Evolutionary conservation across 768 basidiomycete species (phyloP), one percentile per base, ranked within the genome.

Genomic region (Podaxis pistillaris): DNA sequence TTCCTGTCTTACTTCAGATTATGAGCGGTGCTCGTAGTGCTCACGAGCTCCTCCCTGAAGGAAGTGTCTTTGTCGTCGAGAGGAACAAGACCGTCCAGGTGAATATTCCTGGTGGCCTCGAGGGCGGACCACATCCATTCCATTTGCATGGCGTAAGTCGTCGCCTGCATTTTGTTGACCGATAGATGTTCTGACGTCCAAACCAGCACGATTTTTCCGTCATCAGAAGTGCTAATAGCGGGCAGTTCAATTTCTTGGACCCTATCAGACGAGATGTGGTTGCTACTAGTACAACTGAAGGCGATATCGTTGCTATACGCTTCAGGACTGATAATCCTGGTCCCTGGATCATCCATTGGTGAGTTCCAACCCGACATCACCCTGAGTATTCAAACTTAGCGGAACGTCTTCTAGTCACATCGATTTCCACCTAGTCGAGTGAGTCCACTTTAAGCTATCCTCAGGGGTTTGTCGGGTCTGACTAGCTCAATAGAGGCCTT

Each of bases 181-280:
- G n/a, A 19, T 15, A 6, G 30, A 59, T 13, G 22, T 53, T 28
- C 53, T 51, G 58, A 28, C 19, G 22, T 36, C 38, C 44, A 46
- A 17, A 46, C 33, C 28, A 66, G 63, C 78, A 80, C 60, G 64
- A 67, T 7, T 81, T 82, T 68, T 69, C 69, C 50, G 81, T 83
- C 19, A 70, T 83, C 38, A 72, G 77, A 24, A 79, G 72, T 64
- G 78, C 78, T 1, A 78, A 77, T 0, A 79, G 68, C 60, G 64
- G 62, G 8, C 62, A 46, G 4, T 77, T 75, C 66, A 83, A 83
- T 70, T 82, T 76, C 47, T 66, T 67, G 15, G 84, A 89, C 70
- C 89, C 90, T 0, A 77, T 77, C 44, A 64, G 77, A 47, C 75
- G 86, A 28, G 88, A 90, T 69, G 85, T 85, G 1, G 80, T 87